A percentile compares a stretch with the other conserved stretches of the same genome.
phyloP scores from a whole-genome alignment of 1,139 yeast genomes.

The Insectozyma bohioensis region DNA sequence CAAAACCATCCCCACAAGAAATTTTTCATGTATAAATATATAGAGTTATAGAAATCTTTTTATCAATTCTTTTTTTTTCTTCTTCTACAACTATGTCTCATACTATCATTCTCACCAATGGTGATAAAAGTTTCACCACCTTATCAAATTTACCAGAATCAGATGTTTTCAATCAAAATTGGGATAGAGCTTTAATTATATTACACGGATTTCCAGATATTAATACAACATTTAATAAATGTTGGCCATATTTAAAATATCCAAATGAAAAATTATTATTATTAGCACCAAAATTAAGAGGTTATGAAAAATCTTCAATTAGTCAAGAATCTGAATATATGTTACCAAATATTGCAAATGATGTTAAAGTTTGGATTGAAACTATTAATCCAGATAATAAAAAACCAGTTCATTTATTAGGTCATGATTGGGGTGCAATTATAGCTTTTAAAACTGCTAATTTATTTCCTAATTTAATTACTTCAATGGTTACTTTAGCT shows the following conservation, averaged over 20 bases:
- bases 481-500: conserved; percentile 39
- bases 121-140: conserved; percentile 27
- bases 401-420: conserved; percentile 41
- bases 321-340: conserved; percentile 28
- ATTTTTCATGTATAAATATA: too few species aligned
- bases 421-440: conserved; percentile 52
- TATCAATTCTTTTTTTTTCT: too few species aligned
- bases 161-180: conserved; percentile 20
- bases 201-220: conserved; percentile 49
- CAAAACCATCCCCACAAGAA: too few species aligned
- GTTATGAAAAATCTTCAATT: conserved; percentile 40
- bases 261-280: conserved; percentile 26
- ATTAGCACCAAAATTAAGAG: conserved; percentile 42
- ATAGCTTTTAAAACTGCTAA: conserved; percentile 36
- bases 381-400: conserved; percentile 18
- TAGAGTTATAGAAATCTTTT: too few species aligned
- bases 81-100: background rate
- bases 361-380: conserved; percentile 36
- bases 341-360: conserved; percentile 33
- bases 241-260: conserved; percentile 24
- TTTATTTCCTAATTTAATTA: conserved; percentile 35
- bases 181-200: conserved; percentile 29
- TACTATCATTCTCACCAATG: conserved; percentile 21
- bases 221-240: conserved; percentile 27
- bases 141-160: conserved; percentile 20